Evolutionary conservation across 2,329 filamentous ascomycete species (phyloP), one percentile per base, ranked within the genome.

Genomic region (Thermothelomyces thermophilus): DNA sequence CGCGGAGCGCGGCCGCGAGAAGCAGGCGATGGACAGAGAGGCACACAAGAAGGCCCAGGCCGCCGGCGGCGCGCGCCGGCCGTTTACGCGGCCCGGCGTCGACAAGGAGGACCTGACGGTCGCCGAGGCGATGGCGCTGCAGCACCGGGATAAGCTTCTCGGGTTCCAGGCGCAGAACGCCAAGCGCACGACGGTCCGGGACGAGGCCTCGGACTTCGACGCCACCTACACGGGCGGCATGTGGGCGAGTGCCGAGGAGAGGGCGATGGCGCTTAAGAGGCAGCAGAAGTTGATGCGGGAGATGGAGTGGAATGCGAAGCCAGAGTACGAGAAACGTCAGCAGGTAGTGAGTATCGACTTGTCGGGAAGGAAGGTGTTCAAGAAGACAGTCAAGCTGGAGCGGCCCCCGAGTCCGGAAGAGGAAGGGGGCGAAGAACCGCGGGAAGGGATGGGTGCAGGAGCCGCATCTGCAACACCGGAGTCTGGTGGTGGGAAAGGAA

Each of bases 331-430:
- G 71, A 95, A 91, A 75, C 78, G 87, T 51, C 81, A 79, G 59
- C 84, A 93, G 53, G 85, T 96, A 1, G 79, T 94, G 57, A 91
- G 86, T 62, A 86, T 95, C 53, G 89, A 95, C 64, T 70, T 95
- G 0, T 82, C 83, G 8, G 84, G 84, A 0, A 84, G 85, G 16
- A 90, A 84, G 60, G 81, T 95, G 2, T 82, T 93, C 4, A 80
- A 79, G 52, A 80, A 80, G 58, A 87, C 87, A 77, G 79, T 77
- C 14, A 76, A 82, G 4, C 66, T 78, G 17, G 82, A 85, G 54
- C 71, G 76, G 41, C 79, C 77, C 3, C 69, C 69, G 3, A 79
- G 73, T 6, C 82, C 82, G 0, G 71, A 73, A 7, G 70, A 71
- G 0, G 67, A 69, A 1, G 64, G 67, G 11, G 59, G 62, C 1